Evolutionary conservation across 2,329 filamentous ascomycete genomes (phyloP), one percentile per base, ranked within the genome.

Genomic region (Trichoderma brevicompactum): DNA sequence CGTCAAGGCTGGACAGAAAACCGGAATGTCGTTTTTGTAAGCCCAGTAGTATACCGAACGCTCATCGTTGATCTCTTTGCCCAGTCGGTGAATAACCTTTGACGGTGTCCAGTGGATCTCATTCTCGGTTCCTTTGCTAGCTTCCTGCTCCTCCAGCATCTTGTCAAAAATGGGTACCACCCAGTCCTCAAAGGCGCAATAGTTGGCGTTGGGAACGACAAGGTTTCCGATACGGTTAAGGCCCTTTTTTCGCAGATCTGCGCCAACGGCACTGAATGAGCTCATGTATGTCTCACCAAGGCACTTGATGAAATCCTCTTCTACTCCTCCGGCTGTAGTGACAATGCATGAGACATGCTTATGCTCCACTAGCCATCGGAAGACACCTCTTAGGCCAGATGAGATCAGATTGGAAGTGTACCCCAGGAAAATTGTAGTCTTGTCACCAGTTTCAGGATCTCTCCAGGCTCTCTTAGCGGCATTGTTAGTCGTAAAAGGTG

Each of bases 251-350:
- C 95, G 91, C 23, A 99, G 85, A 1, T 87, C 86, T 8, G 91
- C 89, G 13, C 95, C 95, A 0, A 85, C 80, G 0, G 92, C 89
- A 59, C 85, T 87, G 79, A 98, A 99, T 1, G 91, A 89, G 50
- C 92, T 92, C 74, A 98, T 88, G 78, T 97, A 99, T 0, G 95
- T 99, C 60, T 92, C 89, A 10, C 91, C 95, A 2, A 99, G 88
- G 73, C 95, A 99, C 81, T 99, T 99, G 84, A 99, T 99, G 65
- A 99, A 89, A 78, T 99, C 95, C 77, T 99, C 95, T 78, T 99
- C 95, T 60, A 99, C 87, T 56, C 95, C 95, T 50, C 95, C 95
- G 0, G 95, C 95, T 0, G 95, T 97, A 28, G 95, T 97, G 67
- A 99, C 95, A 73, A 99, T 92, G 70, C 90, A 91, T 0, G 92